Base-by-base conservation (phyloP, 2,329 filamentous ascomycete species). In the Xylaria sp. region DNA sequence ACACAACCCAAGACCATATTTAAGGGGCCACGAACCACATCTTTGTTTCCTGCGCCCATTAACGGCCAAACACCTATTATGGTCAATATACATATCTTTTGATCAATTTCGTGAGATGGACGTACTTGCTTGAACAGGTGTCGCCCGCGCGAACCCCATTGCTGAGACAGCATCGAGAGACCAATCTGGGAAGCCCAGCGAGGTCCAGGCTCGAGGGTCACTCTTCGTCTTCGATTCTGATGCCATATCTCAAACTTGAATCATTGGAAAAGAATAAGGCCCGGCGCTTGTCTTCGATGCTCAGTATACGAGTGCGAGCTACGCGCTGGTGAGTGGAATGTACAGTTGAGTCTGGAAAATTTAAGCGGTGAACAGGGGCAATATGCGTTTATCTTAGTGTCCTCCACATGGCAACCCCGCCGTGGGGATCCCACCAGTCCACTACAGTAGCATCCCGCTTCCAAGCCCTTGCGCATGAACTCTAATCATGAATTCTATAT, bases 111-210 rank as follows among this genome's bases (percentile, higher is more conserved):
- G 6, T 38, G 10, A 28, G 23, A 23, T 60, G 4, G 2, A 57
- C 69, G 15, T 63, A 71, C 93, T 95, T 53, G 94, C 93, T 82
- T 98, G 95, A n/a, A 97, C 94, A 0, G 95, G 95, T 3, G 94
- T 97, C 86, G 96, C 94, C 79, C 92, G 90, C 71, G 86, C 83
- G 80, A 97, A 97, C 69, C 93, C 93, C 90, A 96, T 95, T 72
- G 90, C 89, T 59, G 89, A 86, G 58, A 97, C 90, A 67, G 93
- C 94, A 73, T 97, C 93, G 63, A 96, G 84, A 65, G 96, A 89
- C 93, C 94, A 98, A 88, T 91, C 86, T 68, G 91, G 92, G 38
- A 94, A 82, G 6, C 90, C 82, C 1, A 94, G 83, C 15, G 87
- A 88, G 75, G 91, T 88, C 89, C 92, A 95, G 33, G 83, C 84